These are phyloP conservation scores for Larix kaempferi DNA, from an alignment of 75 land plant genomes.

Conservation along the genomic window DNA sequence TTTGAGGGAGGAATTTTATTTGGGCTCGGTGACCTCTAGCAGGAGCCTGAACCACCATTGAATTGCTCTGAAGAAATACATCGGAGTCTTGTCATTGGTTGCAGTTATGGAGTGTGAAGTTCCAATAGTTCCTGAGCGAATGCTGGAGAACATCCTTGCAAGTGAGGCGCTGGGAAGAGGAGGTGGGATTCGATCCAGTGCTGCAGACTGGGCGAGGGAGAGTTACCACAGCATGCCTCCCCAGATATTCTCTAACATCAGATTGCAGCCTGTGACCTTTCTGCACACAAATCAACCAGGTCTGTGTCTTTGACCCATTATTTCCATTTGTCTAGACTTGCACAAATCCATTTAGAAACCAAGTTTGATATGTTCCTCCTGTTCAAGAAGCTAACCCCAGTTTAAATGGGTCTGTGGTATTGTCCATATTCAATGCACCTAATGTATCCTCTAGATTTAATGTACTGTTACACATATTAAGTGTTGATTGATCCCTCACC, in stretches of 20 bases:
- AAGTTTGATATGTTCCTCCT: too few relatives aligned
- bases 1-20: background rate
- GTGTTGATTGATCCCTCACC: too few relatives aligned
- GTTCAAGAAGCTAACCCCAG: too few relatives aligned
- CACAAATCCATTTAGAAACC: background rate
- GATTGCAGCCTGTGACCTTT: background rate
- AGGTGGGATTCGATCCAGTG: conserved; percentile 4
- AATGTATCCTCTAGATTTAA: too few relatives aligned
- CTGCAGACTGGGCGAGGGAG: background rate
- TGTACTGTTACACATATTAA: too few relatives aligned
- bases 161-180: conserved; percentile 4
- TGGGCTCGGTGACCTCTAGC: background rate
- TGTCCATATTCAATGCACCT: too few relatives aligned
- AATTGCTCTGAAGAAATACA: background rate
- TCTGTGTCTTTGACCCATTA: background rate
- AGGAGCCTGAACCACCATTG: background rate
- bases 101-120: conserved; percentile 4
- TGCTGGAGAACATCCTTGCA: conserved; percentile 7
- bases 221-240: background rate
- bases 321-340: background rate
- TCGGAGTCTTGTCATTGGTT: background rate
- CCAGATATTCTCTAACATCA: background rate
- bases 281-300: conserved; percentile 7
- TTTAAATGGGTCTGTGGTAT: too few relatives aligned
- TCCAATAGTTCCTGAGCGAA: conserved; percentile 8